These are phyloP conservation scores for Anthoceros angustus DNA, from an alignment of 225 moss, liverwort and hornwort species.

Conservation along the genomic window DNA sequence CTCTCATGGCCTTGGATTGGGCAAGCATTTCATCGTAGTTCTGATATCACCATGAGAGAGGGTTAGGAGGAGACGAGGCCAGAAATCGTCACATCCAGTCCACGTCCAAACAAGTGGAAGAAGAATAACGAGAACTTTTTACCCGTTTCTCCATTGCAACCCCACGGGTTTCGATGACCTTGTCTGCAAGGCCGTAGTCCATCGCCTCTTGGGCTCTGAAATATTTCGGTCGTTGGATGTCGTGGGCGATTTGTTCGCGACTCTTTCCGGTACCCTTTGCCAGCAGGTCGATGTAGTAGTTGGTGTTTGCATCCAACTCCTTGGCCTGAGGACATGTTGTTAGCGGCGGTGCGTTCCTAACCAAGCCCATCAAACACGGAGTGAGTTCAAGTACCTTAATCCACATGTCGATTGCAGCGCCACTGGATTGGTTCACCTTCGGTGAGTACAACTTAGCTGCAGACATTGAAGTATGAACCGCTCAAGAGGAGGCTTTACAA, in stretches of 20 bases:
- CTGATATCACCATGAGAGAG: constrained; percentile 13
- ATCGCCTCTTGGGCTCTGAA: constrained; percentile 93
- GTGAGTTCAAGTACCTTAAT: constrained; percentile 36
- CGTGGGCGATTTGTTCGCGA: constrained; percentile 65
- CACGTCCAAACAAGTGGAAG: background rate
- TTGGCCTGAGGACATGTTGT: constrained; percentile 19
- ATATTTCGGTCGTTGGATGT: constrained; percentile 79
- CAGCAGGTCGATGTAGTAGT: constrained; percentile 79
- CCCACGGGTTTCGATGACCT: constrained; percentile 85
- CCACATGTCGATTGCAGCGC: constrained; percentile 93
- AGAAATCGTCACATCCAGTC: background rate
- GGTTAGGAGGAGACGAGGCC: background rate
- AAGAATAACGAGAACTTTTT: background rate
- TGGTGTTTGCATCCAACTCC: constrained; percentile 84
- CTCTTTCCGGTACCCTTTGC: constrained; percentile 73
- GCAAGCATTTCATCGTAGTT: constrained; percentile 98
- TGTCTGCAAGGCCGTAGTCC: constrained; percentile 95
- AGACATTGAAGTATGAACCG: background rate
- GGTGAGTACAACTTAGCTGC: constrained; percentile 91
- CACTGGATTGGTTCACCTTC: constrained; percentile 86
- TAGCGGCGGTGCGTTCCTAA: background rate
- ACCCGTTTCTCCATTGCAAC: constrained; percentile 80
- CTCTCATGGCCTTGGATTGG: constrained; percentile 52
- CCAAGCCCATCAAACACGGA: background rate
- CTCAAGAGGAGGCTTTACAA: background rate